Evolutionary conservation across 2,329 filamentous ascomycete genomes (phyloP), one percentile per base, ranked within the genome.

Genomic region (Aspergillus aculeatus): DNA sequence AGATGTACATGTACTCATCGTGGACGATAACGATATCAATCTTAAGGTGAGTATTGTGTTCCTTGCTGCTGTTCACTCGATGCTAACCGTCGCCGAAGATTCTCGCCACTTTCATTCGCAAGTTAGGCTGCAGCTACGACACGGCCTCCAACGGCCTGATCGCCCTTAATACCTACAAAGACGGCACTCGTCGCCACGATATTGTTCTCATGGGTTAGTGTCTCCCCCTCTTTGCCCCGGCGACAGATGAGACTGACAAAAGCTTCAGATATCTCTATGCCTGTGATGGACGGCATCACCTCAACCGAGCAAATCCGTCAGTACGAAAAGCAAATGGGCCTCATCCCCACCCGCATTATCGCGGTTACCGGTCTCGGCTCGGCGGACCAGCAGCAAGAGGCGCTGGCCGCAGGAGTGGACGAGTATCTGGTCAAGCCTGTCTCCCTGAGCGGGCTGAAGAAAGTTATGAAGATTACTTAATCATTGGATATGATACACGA

Each of bases 21-120:
- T 78, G 2, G 76, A 78, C 57, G 76, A 77, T 57, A 77, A 78
- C 57, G 67, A 71, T 2, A 76, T 78, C 56, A 77, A 78, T 49
- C 65, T 76, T 2, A 69, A 68, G 61, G 68, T 71, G 4, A 16
- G 50, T 4, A 4, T 12, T 21, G 14, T n/a, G n/a, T 23, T 24
- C 11, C 14, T 12, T 19, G 5, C 2, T 9, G 19, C n/a, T 2
- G 11, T n/a, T 14, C 16, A 31, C 16, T 10, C 6, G 16, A n/a
- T 54, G 31, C 48, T 47, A 10, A 50, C 5, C 12, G 2, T 9
- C 12, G 14, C 14, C 6, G 44, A 21, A 71, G 61, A 71, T 77
- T 7, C 62, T 78, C 14, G 66, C 70, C 50, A 76, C 73, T 4
- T 77, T 73, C 60, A 65, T 75, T 54, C 64, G 60, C n/a, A 77